phyloP scores from a whole-genome alignment of 2,329 filamentous ascomycete genomes.

The Sclerotinia trifoliorum region DNA sequence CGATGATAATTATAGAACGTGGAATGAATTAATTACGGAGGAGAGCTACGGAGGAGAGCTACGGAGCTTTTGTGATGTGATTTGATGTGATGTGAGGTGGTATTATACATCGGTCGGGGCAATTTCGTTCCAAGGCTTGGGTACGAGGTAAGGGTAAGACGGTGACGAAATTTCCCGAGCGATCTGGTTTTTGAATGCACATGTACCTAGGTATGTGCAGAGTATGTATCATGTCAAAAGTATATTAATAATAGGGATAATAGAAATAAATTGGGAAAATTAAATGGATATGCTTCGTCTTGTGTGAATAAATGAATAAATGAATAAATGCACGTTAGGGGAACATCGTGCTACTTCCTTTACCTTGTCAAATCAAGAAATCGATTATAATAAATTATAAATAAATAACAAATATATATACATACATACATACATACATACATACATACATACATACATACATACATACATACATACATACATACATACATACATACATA shows the following conservation, averaged over 20 bases:
- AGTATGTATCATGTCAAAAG: not conserved
- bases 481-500: not conserved
- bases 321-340: no score
- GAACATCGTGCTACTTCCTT: not conserved
- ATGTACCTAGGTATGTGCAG: not conserved
- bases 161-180: not conserved
- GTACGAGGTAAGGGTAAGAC: not conserved
- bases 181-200: not conserved
- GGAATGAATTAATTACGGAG: no score
- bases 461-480: not conserved
- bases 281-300: not conserved
- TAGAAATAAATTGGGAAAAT: not conserved
- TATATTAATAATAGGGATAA: not conserved
- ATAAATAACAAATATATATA: not conserved
- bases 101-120: not conserved
- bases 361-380: not conserved
- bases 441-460: not conserved
- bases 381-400: not conserved
- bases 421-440: not conserved
- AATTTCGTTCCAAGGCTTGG: not conserved
- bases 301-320: not conserved
- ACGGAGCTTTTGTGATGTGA: not conserved
- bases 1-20: no score
- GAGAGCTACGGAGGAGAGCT: no score
- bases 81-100: not conserved